phyloP scores from a whole-genome alignment of 2,329 filamentous ascomycete genomes.

The Curvularia lunata region DNA sequence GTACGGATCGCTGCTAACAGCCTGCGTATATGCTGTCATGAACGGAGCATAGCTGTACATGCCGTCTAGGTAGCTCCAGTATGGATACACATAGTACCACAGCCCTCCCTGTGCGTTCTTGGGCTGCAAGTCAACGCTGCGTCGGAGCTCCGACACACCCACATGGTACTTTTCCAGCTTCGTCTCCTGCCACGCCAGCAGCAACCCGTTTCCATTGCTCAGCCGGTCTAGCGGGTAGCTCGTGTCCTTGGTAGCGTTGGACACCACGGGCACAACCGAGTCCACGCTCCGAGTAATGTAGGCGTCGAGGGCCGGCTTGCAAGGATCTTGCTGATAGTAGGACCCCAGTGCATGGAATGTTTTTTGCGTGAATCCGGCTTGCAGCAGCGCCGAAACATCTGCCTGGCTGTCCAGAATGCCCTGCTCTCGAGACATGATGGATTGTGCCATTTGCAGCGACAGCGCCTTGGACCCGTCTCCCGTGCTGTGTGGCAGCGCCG shows the following conservation, averaged over 20 bases:
- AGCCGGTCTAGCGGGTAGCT: constrained; percentile 41
- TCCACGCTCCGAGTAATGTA: constrained; percentile 28
- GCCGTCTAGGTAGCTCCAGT: constrained; percentile 62
- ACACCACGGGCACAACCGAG: constrained; percentile 23
- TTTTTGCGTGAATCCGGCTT: constrained; percentile 46
- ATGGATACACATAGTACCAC: constrained; percentile 55
- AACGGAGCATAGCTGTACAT: constrained; percentile 60
- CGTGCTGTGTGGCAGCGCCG: constrained; percentile 5
- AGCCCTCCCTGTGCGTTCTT: constrained; percentile 39
- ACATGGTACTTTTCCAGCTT: constrained; percentile 22
- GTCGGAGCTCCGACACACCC: constrained; percentile 21
- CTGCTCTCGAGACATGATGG: constrained; percentile 42
- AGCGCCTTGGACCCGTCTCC: constrained; percentile 6
- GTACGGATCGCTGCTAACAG: background rate
- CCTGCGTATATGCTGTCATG: constrained; percentile 37
- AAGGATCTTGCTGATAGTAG: constrained; percentile 13
- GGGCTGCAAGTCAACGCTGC: constrained; percentile 37
- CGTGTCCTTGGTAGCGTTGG: constrained; percentile 27
- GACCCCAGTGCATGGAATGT: constrained; percentile 31
- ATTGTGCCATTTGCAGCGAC: constrained; percentile 36
- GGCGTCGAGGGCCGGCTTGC: constrained; percentile 12
- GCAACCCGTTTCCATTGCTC: constrained; percentile 36
- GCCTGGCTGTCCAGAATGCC: constrained; percentile 33
- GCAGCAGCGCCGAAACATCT: constrained; percentile 33
- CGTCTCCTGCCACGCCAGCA: constrained; percentile 23